Evolutionary conservation across 1,284 basidiomycete genomes (phyloP).

Genomic region (Trametes polyzona): DNA sequence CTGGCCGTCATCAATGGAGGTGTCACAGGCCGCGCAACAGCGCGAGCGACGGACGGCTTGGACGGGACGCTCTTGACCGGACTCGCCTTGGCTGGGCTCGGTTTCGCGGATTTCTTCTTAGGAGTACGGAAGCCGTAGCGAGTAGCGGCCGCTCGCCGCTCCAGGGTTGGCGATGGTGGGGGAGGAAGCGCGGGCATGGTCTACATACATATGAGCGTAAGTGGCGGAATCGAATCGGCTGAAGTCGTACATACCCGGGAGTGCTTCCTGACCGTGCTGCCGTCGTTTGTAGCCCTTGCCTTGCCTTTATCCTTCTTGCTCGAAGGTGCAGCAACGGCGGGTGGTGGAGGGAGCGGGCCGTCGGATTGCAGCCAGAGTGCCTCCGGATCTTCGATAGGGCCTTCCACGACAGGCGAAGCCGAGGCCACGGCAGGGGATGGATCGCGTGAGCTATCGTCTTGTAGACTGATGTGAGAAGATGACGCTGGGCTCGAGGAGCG

Average conservation of each 20-base stretch:
- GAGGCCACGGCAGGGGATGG: constrained; percentile 20
- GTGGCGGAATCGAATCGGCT: not conserved
- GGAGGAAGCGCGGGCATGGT: constrained; percentile 37
- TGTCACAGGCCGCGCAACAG: constrained; percentile 3
- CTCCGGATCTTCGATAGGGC: constrained; percentile 17
- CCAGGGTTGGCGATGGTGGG: constrained; percentile 56
- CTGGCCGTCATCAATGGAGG: constrained; percentile 39
- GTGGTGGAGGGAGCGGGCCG: constrained; percentile 5
- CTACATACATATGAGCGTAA: not conserved
- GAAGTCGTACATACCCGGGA: constrained; percentile 13
- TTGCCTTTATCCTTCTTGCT: constrained; percentile 17
- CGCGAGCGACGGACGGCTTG: constrained; percentile 27
- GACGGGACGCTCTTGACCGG: constrained; percentile 39
- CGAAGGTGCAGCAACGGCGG: not conserved
- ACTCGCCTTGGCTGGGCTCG: not conserved
- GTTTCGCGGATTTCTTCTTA: not conserved
- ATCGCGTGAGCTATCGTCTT: constrained; percentile 19
- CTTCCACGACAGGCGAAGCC: not conserved
- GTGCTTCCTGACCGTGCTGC: constrained; percentile 12
- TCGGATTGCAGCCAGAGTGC: constrained; percentile 17
- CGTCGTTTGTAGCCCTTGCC: not conserved
- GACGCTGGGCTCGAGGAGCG: constrained; percentile 72
- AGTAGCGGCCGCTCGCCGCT: constrained; percentile 34
- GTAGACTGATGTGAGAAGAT: constrained; percentile 34
- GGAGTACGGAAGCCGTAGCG: constrained; percentile 7